phyloP scores from a whole-genome alignment of 192 early-diverging fungal species.

The Backusella macrospora region DNA sequence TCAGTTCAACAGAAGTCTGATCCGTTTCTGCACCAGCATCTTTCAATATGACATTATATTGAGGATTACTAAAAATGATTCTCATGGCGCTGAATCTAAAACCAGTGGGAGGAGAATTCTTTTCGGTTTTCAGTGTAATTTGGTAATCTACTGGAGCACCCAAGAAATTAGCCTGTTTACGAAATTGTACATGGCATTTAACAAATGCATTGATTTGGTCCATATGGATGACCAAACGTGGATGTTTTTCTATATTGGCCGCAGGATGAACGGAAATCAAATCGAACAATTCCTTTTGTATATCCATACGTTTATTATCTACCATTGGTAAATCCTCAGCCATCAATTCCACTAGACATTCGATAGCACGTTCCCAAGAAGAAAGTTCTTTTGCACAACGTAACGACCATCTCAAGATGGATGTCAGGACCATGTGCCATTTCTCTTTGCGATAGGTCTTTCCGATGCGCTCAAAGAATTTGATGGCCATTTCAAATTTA shows the following conservation, averaged over 20 bases:
- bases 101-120: conserved; percentile 47
- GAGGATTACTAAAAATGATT: conserved; percentile 60
- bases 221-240: conserved; percentile 53
- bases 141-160: conserved; percentile 61
- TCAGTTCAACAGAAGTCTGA: conserved; percentile 13
- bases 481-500: conserved; percentile 85
- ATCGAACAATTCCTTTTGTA: conserved; percentile 47
- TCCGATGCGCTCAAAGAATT: conserved; percentile 86
- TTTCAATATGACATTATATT: conserved; percentile 54
- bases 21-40: conserved; percentile 24
- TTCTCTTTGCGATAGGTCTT: conserved; percentile 89
- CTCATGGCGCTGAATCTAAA: conserved; percentile 52
- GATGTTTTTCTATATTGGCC: conserved; percentile 31
- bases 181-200: conserved; percentile 51
- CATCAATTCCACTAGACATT: conserved; percentile 74
- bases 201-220: conserved; percentile 66
- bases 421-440: conserved; percentile 73
- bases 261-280: conserved; percentile 32
- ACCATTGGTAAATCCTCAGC: conserved; percentile 41
- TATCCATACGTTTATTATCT: conserved; percentile 30
- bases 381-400: conserved; percentile 73
- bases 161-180: conserved; percentile 55
- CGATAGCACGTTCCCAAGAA: conserved; percentile 60
- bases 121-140: conserved; percentile 49
- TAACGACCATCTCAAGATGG: conserved; percentile 65